Evolutionary conservation across 2,329 filamentous ascomycete species (phyloP).

Genomic region (Aureobasidium vineae): DNA sequence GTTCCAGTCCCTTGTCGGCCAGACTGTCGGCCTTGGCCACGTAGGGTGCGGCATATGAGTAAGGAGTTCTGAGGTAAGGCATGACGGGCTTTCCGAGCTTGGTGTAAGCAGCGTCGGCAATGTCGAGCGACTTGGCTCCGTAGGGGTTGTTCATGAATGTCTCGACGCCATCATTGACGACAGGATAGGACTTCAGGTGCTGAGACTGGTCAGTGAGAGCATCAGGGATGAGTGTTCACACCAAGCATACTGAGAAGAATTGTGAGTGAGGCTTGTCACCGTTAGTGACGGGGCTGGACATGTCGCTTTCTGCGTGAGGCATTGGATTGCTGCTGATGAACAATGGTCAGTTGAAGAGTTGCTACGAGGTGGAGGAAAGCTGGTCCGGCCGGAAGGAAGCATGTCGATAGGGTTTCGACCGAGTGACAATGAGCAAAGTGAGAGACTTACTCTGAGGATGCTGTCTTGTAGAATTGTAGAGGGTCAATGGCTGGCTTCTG

Average conservation of each 20-base stretch:
- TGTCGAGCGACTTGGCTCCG: constrained; percentile 75
- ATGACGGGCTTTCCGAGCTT: constrained; percentile 74
- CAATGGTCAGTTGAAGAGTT: neutral
- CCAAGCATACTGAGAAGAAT: constrained; percentile 39
- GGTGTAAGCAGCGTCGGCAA: constrained; percentile 72
- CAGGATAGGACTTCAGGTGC: constrained; percentile 82
- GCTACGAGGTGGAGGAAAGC: neutral
- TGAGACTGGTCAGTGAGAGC: constrained; percentile 48
- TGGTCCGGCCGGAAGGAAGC: neutral
- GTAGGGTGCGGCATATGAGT: constrained; percentile 80
- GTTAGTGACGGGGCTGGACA: constrained; percentile 51
- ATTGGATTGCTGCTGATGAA: constrained; percentile 35
- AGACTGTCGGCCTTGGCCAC: constrained; percentile 76
- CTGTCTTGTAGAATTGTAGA: constrained; percentile 3
- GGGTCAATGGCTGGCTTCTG: constrained; percentile 5
- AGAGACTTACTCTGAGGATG: constrained; percentile 14
- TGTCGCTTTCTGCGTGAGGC: constrained; percentile 50
- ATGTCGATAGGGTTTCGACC: neutral
- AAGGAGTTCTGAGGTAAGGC: constrained; percentile 75
- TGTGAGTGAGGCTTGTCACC: constrained; percentile 51
- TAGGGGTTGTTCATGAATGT: constrained; percentile 79
- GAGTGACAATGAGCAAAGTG: neutral
- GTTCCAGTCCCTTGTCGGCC: constrained; percentile 51
- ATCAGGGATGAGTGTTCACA: neutral
- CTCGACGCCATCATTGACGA: constrained; percentile 74